phyloP scores from a whole-genome alignment of 208 protist species.

The Angomonas ambiguus region DNA sequence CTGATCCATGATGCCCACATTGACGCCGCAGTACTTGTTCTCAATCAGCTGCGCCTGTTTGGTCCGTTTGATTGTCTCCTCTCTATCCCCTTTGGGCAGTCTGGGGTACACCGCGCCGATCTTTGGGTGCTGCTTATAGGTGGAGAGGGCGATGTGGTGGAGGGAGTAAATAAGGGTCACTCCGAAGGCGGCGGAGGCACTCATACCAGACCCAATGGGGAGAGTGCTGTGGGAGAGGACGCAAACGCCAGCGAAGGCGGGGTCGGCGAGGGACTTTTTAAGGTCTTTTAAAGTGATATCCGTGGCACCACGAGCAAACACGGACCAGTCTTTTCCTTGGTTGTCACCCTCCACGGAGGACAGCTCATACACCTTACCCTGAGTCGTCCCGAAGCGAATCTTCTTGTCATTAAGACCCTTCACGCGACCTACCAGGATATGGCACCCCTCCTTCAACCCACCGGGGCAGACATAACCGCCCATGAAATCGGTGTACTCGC shows the following conservation, averaged over 20 bases:
- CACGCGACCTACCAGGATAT: constrained; percentile 46
- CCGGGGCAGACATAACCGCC: constrained; percentile 62
- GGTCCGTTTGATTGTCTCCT: constrained; percentile 36
- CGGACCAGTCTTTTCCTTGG: constrained; percentile 46
- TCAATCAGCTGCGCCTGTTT: constrained; percentile 68
- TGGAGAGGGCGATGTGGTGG: constrained; percentile 19
- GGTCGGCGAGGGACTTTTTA: constrained; percentile 29
- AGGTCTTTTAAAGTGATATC: constrained; percentile 37
- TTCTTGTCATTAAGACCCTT: constrained; percentile 29
- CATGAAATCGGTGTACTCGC: constrained; percentile 85
- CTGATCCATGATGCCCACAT: constrained; percentile 90
- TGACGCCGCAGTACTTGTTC: constrained; percentile 66
- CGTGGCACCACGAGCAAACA: constrained; percentile 37
- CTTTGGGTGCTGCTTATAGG: constrained; percentile 19
- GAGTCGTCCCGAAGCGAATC: constrained; percentile 40
- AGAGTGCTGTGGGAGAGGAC: constrained; percentile 56
- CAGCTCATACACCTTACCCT: constrained; percentile 32
- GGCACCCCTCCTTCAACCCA: constrained; percentile 41
- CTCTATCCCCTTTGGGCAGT: constrained; percentile 21
- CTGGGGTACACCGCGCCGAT: constrained; percentile 22
- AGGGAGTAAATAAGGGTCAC: constrained; percentile 44
- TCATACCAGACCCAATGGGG: constrained; percentile 73
- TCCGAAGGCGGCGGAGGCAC: constrained; percentile 58
- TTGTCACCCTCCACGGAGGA: constrained; percentile 20
- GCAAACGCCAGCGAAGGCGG: constrained; percentile 38